phyloP scores from a whole-genome alignment of 768 basidiomycete genomes.

The Goffeauzyma gilvescens region DNA sequence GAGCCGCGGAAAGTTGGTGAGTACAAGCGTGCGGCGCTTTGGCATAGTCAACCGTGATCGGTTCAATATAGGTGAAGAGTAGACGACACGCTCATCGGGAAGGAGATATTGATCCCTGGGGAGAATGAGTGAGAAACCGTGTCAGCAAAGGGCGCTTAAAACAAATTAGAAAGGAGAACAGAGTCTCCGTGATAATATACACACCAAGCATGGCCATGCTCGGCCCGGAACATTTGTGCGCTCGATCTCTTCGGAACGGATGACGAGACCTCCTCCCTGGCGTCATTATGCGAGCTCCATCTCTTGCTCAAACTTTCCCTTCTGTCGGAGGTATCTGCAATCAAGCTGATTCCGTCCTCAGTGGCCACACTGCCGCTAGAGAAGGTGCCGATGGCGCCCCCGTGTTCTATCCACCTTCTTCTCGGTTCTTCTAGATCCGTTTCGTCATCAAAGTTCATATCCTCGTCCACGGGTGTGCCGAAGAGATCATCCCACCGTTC shows the following conservation, averaged over 20 bases:
- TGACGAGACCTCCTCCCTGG: too few relatives aligned
- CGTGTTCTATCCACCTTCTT: constrained; percentile 7
- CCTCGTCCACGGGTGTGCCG: not conserved
- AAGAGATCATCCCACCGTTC: constrained; percentile 2
- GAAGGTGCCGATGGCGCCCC: constrained; percentile 6
- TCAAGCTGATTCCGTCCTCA: not conserved
- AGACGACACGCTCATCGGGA: constrained; percentile 21
- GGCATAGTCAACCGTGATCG: constrained; percentile 13
- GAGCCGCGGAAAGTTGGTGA: constrained; percentile 20
- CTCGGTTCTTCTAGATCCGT: constrained; percentile 3
- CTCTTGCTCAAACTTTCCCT: not conserved
- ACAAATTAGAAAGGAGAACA: too few relatives aligned
- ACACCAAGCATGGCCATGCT: not conserved
- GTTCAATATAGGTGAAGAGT: constrained; percentile 16
- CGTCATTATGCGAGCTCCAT: not conserved
- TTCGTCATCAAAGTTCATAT: not conserved
- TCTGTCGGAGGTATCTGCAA: too few relatives aligned
- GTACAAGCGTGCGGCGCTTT: constrained; percentile 22
- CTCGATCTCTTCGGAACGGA: too few relatives aligned
- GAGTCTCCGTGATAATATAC: not conserved
- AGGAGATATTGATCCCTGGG: constrained; percentile 11
- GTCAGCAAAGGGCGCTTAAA: not conserved
- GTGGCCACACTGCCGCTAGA: constrained; percentile 7
- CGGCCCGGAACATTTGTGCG: not conserved
- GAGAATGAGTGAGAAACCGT: not conserved